phyloP scores from a whole-genome alignment of 2,329 filamentous ascomycete species.

The Colletotrichum tropicicola region DNA sequence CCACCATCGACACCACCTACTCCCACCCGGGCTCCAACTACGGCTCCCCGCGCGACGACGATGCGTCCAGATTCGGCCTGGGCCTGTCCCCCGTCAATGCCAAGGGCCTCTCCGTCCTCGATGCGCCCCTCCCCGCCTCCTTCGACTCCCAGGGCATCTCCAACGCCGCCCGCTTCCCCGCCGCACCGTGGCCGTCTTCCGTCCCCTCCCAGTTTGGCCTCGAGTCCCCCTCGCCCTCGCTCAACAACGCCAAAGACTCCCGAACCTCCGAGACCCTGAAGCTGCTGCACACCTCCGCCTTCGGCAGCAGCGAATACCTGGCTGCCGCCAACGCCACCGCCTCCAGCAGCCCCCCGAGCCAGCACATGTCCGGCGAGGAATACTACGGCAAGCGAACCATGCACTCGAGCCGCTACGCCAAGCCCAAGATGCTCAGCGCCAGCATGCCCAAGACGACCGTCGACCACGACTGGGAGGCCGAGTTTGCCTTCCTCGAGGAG shows the following conservation, averaged over 20 bases:
- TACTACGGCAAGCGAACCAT: constrained; percentile 77
- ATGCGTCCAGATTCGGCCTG: constrained; percentile 66
- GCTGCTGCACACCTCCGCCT: constrained; percentile 72
- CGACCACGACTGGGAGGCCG: constrained; percentile 70
- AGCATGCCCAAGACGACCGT: constrained; percentile 72
- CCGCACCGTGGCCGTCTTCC: constrained; percentile 87
- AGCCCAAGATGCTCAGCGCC: constrained; percentile 76
- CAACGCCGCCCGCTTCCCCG: constrained; percentile 81
- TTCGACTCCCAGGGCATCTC: constrained; percentile 97
- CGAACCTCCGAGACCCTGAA: constrained; percentile 72
- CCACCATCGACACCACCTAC: constrained; percentile 66
- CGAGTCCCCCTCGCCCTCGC: constrained; percentile 83
- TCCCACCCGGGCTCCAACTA: constrained; percentile 70
- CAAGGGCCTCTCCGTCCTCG: constrained; percentile 84
- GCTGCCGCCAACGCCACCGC: constrained; percentile 45
- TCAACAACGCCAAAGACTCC: constrained; percentile 68
- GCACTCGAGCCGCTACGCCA: constrained; percentile 72
- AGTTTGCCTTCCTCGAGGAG: constrained; percentile 83
- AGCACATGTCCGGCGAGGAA: constrained; percentile 63
- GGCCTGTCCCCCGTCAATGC: constrained; percentile 80
- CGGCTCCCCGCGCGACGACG: constrained; percentile 83
- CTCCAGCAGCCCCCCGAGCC: constrained; percentile 56
- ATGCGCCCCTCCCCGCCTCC: constrained; percentile 91
- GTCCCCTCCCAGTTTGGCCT: constrained; percentile 92
- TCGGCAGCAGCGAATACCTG: constrained; percentile 74